Conservation (phyloP, 2,329 filamentous ascomycete genomes). For the Stagonosporopsis tanaceti region DNA sequence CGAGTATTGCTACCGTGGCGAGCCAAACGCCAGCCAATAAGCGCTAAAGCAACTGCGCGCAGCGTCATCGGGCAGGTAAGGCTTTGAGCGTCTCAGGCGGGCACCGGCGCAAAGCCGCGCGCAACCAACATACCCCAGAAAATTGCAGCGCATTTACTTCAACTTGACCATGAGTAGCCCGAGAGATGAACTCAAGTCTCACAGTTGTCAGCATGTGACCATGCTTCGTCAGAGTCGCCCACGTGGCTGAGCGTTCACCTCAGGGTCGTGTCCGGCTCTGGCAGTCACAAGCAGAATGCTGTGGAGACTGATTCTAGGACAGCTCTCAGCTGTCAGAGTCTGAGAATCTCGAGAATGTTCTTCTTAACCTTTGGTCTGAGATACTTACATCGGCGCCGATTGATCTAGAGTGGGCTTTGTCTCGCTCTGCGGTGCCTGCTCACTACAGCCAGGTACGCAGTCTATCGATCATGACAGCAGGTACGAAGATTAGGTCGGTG, state of each 20-base stretch:
- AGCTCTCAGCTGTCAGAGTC: neutral
- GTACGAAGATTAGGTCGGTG: neutral
- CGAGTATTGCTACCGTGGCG: constrained; percentile 21
- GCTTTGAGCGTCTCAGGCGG: constrained; percentile 12
- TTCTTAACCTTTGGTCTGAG: neutral
- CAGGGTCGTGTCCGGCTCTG: neutral
- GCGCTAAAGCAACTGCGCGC: constrained; percentile 17
- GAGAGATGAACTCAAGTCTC: neutral
- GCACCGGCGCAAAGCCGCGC: constrained; percentile 3
- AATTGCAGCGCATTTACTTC: neutral
- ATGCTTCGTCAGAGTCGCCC: no score
- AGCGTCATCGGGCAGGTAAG: constrained; percentile 32
- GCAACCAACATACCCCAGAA: neutral
- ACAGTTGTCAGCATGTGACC: neutral
- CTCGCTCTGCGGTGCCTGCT: neutral
- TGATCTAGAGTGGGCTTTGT: no score
- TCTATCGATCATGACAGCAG: neutral
- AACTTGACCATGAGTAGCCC: no score
- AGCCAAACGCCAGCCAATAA: constrained; percentile 29
- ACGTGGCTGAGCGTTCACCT: no score
- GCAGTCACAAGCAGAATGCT: neutral
- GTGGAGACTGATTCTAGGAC: neutral
- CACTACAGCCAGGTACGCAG: neutral
- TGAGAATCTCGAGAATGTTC: neutral
- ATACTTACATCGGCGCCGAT: neutral